Base-by-base conservation (phyloP, 305 asterid species). In the Rubia balearica region DNA sequence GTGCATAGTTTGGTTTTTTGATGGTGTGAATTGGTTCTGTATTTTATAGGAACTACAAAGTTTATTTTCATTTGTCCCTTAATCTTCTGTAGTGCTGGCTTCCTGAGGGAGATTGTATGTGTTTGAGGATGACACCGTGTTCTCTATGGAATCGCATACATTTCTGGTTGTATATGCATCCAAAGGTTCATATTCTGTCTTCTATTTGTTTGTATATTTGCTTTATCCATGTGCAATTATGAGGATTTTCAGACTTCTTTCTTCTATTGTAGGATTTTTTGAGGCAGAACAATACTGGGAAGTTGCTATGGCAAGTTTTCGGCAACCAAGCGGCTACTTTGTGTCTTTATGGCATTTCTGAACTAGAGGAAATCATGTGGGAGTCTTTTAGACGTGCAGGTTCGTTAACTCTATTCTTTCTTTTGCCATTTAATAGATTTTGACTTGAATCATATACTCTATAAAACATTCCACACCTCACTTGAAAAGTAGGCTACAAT, bases 91-190 rank as follows among this genome's bases (percentile, higher is more conserved):
- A 94, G 96, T 94, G 99, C 77, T 94, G 99, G 99, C 92, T 94
- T 82, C 81, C 90, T 53, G 61, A 13, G 64, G 95, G 78, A 65
- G 99, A 94, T 75, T 94, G 99, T 77, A 84, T 91, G 85, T 94
- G 99, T 74, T 83, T 93, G 67, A 88, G 83, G 76, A 74, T 89
- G 70, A 61, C 75, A 51, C 56, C 61, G 60, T 81, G 76, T 67
- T 70, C 89, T 38, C 89, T 90, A 63, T 87, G 96, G 90, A 77
- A 71, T 67, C 86, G 81, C 71, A 57, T 94, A 67, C 89, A 74
- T 65, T 81, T 91, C 78, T 94, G 99, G 96, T 71, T 94, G 79
- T 94, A 94, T 79, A 94, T 94, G 99, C 99, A 94, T 80, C 97
- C 99, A 13, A 94, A 91, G 96, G 97, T 94, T 56, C 41, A 53